These are phyloP conservation scores for Mycena latifolia DNA, from an alignment of 768 basidiomycete species.

Conservation along the genomic window DNA sequence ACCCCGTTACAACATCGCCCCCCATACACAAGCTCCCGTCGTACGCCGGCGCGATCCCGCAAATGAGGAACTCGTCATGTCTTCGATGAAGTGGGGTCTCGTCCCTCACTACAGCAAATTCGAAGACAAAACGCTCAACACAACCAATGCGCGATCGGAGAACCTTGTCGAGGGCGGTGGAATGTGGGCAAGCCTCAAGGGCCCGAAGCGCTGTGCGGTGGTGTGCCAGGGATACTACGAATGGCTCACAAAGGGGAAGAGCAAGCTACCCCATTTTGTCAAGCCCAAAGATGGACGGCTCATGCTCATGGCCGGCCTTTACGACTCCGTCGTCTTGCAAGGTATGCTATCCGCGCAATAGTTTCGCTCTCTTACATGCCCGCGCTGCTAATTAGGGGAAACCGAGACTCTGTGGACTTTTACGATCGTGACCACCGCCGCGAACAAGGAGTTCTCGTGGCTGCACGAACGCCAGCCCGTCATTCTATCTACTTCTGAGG, in stretches of 20 bases:
- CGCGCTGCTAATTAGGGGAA: slow-evolving; percentile 52
- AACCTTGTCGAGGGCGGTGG: slow-evolving; percentile 80
- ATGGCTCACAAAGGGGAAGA: slow-evolving; percentile 89
- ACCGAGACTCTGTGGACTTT: slow-evolving; percentile 80
- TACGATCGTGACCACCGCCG: slow-evolving; percentile 88
- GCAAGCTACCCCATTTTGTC: slow-evolving; percentile 85
- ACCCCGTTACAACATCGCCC: slow-evolving; percentile 87
- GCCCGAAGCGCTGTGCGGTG: slow-evolving; percentile 87
- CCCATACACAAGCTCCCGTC: slow-evolving; percentile 83
- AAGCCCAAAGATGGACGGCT: slow-evolving; percentile 73
- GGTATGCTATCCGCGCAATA: slow-evolving; percentile 49
- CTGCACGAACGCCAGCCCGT: slow-evolving; percentile 94
- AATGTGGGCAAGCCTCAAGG: slow-evolving; percentile 90
- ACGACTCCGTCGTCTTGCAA: slow-evolving; percentile 78
- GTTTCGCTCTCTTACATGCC: background rate
- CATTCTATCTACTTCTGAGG: slow-evolving; percentile 73
- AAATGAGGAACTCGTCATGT: slow-evolving; percentile 62
- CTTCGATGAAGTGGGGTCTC: slow-evolving; percentile 93
- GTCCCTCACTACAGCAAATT: slow-evolving; percentile 86
- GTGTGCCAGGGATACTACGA: slow-evolving; percentile 94
- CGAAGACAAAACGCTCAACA: slow-evolving; percentile 86
- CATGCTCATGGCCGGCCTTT: slow-evolving; percentile 91
- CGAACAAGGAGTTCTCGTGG: slow-evolving; percentile 80
- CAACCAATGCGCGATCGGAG: slow-evolving; percentile 93
- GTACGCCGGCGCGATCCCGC: slow-evolving; percentile 60